Base-by-base conservation (phyloP, 1,284 basidiomycete genomes). In the Fomitopsis schrenkii region DNA sequence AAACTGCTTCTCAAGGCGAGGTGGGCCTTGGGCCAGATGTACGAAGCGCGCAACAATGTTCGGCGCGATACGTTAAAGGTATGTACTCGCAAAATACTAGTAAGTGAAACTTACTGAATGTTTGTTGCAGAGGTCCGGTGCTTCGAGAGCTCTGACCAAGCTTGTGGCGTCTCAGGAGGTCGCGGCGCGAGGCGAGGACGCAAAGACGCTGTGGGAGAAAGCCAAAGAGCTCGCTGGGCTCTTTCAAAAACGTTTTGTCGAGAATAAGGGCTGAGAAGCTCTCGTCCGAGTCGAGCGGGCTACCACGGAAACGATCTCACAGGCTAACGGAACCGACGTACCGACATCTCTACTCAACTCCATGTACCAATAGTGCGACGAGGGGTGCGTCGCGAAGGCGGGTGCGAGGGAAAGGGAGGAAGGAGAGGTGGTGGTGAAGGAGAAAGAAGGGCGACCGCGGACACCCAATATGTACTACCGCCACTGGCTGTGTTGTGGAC, bases 21-120 rank as follows among this genome's bases (percentile, higher is more conserved):
- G n/a, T 56, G 54, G 54, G 56, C 54, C 12, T 33, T 61, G 48
- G 54, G 48, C 9, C 35, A 61, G 35, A 54, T 61, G 33, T 17
- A 61, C 10, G 60, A 61, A 28, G 59, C 59, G 5, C 55, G 28
- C 44, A 8, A 50, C 22, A 52, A 56, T 30, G 35, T 60, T 3
- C 44, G 38, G 14, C 17, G 5, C 17, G 22, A 40, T 44, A 19
- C 50, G 5, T 28, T 60, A 2, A 52, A 19, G 42, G 59, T 60
- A 50, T 35, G 54, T 45, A 9, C 12, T 35, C 30, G 30, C 2
- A 2, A 33, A 33, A 1, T 22, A 1, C 22, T 22, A 33, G 30
- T 33, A 17, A 38, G 26, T 19, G 17, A n/a, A n/a, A 40, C n/a
- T 10, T 54, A 22, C 33, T 50, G 19, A 33, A 5, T 22, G 4